Conservation (phyloP, 78 protist species). For the Emiliania huxleyi region DNA sequence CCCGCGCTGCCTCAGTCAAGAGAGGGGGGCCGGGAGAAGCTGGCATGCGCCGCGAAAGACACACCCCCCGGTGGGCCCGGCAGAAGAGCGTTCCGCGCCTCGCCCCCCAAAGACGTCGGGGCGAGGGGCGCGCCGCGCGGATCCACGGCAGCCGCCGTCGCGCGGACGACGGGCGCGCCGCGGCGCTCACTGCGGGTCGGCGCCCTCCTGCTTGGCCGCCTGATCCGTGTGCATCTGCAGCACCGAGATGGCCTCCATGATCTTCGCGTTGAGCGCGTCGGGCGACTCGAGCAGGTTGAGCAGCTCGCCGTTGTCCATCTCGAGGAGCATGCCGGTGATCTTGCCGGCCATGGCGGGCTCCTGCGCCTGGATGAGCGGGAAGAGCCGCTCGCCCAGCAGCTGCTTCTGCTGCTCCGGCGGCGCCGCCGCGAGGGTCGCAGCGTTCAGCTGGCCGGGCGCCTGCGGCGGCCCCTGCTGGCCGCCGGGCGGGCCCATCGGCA, state of each 20-base stretch:
- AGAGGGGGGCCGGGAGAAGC: too few relatives aligned
- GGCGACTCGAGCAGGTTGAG: slow-evolving; percentile 70
- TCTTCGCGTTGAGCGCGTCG: slow-evolving; percentile 57
- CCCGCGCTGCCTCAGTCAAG: too few relatives aligned
- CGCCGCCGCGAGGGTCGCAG: slow-evolving; percentile 24
- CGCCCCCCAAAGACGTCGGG: too few relatives aligned
- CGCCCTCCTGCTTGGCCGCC: neutral
- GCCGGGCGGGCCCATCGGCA: neutral
- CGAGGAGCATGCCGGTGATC: slow-evolving; percentile 92
- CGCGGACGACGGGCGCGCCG: too few relatives aligned
- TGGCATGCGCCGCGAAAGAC: too few relatives aligned
- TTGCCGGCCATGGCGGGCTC: slow-evolving; percentile 77
- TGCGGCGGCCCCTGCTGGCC: neutral
- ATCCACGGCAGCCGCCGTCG: too few relatives aligned
- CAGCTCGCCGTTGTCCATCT: slow-evolving; percentile 84
- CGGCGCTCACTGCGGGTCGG: neutral
- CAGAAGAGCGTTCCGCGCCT: too few relatives aligned
- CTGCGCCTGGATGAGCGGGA: slow-evolving; percentile 57
- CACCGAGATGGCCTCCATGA: slow-evolving; percentile 77
- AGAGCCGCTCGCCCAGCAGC: slow-evolving; percentile 84
- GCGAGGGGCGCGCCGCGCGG: too few relatives aligned
- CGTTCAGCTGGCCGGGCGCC: neutral
- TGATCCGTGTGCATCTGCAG: slow-evolving; percentile 46
- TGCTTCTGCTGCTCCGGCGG: slow-evolving; percentile 61
- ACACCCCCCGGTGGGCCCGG: too few relatives aligned